Evolutionary conservation across 1,139 yeast genomes (phyloP), one percentile per base, ranked within the genome.

Genomic region (Nakaseomyces kungkrabaensis): DNA sequence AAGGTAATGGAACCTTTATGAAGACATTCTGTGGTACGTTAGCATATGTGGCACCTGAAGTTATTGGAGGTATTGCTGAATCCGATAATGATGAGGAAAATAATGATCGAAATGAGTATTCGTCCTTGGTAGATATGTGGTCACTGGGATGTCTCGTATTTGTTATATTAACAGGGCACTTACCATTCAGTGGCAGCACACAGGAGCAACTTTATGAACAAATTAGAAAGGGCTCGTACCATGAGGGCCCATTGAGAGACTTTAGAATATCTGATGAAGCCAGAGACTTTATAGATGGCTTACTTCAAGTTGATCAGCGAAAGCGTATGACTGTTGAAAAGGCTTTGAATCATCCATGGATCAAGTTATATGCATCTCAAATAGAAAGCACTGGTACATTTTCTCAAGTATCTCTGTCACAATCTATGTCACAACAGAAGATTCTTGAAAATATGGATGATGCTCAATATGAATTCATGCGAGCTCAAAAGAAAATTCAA

Each of bases 41-140:
- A 54, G 95, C 95, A 1, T 88, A 88, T 58, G 84, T 88, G 46
- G 97, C 98, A 0, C 98, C 98, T 0, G 98, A 92, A 67, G 89
- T 92, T 5, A 79, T 92, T 46, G 79, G 84, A 4, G 92, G 92
- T 1, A 81, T 82, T 60, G 75, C 50, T 61, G 67, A 52, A 67
- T 47, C 29, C 53, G 63, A 54, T 49, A 60, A 50, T 42, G 66
- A 60, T 26, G 62, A 57, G 33, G 8, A n/a, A 5, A 52, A 50
- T 38, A 61, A 54, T 33, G 58, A 60, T 29, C 50, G 58, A 44
- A 69, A 68, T 64, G 74, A 83, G 50, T 92, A 92, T 62, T 87
- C 96, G 4, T 82, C 85, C 43, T 74, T 86, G 52, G 97, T 90
- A 5, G 98, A 92, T 66, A 86, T 92, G 74, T 92, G 98, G 98